These are phyloP conservation scores for Ceratobasidium sp. DNA, from an alignment of 1,284 basidiomycete genomes.

Conservation along the genomic window DNA sequence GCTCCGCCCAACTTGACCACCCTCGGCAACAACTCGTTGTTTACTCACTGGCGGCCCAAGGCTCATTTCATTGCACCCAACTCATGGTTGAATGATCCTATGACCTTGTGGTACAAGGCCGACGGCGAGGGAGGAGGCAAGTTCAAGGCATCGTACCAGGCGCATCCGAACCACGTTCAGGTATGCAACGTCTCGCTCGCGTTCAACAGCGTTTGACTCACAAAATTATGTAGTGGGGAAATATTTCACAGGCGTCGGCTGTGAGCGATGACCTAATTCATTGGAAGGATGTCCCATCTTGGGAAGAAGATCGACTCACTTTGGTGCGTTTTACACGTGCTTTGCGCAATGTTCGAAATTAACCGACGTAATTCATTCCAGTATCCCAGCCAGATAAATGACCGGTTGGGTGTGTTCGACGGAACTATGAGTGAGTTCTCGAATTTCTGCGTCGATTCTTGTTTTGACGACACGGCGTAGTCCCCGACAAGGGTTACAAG, in stretches of 20 bases:
- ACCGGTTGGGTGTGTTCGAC: conserved; percentile 26
- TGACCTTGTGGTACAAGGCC: conserved; percentile 28
- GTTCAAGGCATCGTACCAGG: conserved; percentile 37
- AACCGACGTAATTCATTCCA: background rate
- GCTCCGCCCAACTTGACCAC: conserved; percentile 23
- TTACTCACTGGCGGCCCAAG: conserved; percentile 29
- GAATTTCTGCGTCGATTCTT: background rate
- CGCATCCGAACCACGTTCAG: conserved; percentile 22
- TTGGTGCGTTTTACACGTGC: background rate
- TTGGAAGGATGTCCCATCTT: conserved; percentile 32
- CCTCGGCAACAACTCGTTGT: conserved; percentile 26
- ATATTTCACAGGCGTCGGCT: conserved; percentile 32
- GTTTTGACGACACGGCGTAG: background rate
- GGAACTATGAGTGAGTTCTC: conserved; percentile 19
- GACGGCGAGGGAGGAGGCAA: conserved; percentile 29
- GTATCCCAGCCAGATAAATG: conserved; percentile 25
- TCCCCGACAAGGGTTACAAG: conserved; percentile 31
- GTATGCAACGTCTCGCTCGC: background rate
- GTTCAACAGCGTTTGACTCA: no score
- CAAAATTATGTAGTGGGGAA: conserved; percentile 16
- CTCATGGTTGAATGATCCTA: conserved; percentile 35
- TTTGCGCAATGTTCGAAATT: background rate
- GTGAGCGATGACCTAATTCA: conserved; percentile 33
- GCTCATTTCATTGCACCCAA: conserved; percentile 34
- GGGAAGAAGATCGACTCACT: conserved; percentile 30